Base-by-base conservation (phyloP, 108 stramenopile species). In the Cyclotella baltica region DNA sequence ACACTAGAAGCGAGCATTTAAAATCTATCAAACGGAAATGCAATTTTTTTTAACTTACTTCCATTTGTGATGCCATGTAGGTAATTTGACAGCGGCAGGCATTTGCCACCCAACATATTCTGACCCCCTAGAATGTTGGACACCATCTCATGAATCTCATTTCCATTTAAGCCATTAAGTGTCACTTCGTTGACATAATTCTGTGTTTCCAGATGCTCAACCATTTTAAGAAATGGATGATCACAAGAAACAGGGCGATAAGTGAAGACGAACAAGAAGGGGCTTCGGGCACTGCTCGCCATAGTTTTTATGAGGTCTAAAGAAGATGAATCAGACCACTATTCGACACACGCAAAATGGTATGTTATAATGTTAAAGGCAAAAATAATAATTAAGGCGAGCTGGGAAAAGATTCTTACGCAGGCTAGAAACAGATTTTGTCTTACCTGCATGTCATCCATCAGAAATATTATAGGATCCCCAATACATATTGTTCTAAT, bases 221-320 rank as follows among this genome's bases (percentile, higher is more conserved):
- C 28, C n/a, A 70, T 18, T 38, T 70, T 23, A 25, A 55, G 31
- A 38, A 70, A 70, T 4, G 53, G 70, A 57, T 70, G 70, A 31
- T 56, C 33, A 27, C n/a, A 22, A 11, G 47, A 1, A 4, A 70
- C 22, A 27, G 70, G 70, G 25, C 70, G 53, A 34, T 58, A 70
- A 3, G 70, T 70, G 55, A 70, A 70, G 70, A 70, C 51, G 70
- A 70, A 57, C 20, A 70, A 20, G 23, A 70, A 70, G 0, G 70
- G 70, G 40, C 33, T 70, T 36, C 10, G 35, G 0, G 56, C 70
- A 16, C 70, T 30, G 20, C 29, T 18, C 9, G 33, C 29, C 2
- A 70, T 16, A 1, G 34, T 37, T 57, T 22, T 50, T 6, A 70
- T 27, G 3, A 58, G 56, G 29, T 56, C 53, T 13, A 70, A 22